phyloP scores from a whole-genome alignment of 768 basidiomycete species.

The Termitomyces heimii region DNA sequence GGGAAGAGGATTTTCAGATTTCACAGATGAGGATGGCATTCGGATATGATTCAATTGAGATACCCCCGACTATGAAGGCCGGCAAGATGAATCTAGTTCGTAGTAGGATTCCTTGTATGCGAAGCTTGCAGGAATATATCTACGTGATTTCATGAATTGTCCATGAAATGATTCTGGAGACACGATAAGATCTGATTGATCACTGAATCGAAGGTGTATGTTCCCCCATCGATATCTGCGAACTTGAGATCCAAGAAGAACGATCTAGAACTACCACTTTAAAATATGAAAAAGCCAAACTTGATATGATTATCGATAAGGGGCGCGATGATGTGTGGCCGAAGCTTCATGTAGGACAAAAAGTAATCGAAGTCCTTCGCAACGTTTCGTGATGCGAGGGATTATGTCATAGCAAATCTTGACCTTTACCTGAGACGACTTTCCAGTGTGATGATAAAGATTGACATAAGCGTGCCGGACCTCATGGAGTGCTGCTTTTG shows the following conservation, averaged over 20 bases:
- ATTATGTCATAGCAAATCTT: background rate
- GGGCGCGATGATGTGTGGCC: background rate
- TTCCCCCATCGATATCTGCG: slow-evolving; percentile 4
- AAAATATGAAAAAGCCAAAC: background rate
- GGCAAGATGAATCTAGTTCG: background rate
- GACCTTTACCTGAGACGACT: background rate
- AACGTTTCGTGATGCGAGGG: background rate
- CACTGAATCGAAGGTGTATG: background rate
- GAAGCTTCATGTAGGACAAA: background rate
- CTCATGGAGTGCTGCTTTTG: background rate
- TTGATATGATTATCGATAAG: slow-evolving; percentile 14
- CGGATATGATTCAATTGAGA: background rate
- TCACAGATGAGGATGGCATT: background rate
- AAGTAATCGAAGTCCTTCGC: background rate
- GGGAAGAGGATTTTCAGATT: background rate
- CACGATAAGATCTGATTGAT: slow-evolving; percentile 5
- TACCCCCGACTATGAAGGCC: background rate
- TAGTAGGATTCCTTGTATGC: background rate
- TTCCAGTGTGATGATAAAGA: background rate
- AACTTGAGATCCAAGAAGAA: slow-evolving; percentile 4
- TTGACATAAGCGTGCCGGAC: background rate
- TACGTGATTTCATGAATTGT: background rate
- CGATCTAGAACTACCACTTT: background rate
- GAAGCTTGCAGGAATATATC: background rate
- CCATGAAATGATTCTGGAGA: background rate